These are phyloP conservation scores for Pulveroboletus frians DNA, from an alignment of 768 basidiomycete genomes.

Conservation along the genomic window DNA sequence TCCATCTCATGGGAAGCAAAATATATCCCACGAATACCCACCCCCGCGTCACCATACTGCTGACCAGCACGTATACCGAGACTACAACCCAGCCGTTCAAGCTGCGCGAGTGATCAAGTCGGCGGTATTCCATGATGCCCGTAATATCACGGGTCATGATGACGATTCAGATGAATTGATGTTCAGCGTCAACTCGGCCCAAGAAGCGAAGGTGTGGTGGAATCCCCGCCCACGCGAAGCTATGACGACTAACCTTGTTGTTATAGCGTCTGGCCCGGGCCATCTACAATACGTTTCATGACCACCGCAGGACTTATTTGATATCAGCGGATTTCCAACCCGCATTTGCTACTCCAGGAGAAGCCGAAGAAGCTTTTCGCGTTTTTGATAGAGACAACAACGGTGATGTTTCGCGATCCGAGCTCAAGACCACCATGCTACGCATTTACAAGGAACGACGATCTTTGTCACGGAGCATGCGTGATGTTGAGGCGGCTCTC, in stretches of 20 bases:
- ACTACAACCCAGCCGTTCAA: constrained; percentile 39
- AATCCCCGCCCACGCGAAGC: background rate
- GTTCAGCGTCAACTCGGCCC: constrained; percentile 51
- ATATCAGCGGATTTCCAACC: constrained; percentile 65
- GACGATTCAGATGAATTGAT: constrained; percentile 39
- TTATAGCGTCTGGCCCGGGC: constrained; percentile 60
- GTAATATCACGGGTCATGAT: constrained; percentile 55
- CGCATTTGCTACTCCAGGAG: constrained; percentile 53
- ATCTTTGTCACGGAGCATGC: constrained; percentile 70
- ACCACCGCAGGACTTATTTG: constrained; percentile 53
- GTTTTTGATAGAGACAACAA: constrained; percentile 75
- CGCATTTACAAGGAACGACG: constrained; percentile 76
- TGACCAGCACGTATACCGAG: constrained; percentile 23
- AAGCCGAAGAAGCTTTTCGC: constrained; percentile 63
- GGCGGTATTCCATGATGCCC: constrained; percentile 72
- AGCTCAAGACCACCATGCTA: constrained; percentile 64
- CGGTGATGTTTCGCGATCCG: constrained; percentile 69
- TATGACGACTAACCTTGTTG: background rate
- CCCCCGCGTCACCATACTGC: constrained; percentile 25
- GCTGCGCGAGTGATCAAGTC: constrained; percentile 64
- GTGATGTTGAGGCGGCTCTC: constrained; percentile 66
- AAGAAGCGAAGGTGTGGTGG: constrained; percentile 58
- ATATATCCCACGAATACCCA: constrained; percentile 36
- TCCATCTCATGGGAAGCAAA: constrained; percentile 5
- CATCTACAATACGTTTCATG: constrained; percentile 59